Percentiles rank a stretch among this genome's conserved stretches.
phyloP scores from a whole-genome alignment of 2,329 filamentous ascomycete species.

The Trichophyton benhamiae region DNA sequence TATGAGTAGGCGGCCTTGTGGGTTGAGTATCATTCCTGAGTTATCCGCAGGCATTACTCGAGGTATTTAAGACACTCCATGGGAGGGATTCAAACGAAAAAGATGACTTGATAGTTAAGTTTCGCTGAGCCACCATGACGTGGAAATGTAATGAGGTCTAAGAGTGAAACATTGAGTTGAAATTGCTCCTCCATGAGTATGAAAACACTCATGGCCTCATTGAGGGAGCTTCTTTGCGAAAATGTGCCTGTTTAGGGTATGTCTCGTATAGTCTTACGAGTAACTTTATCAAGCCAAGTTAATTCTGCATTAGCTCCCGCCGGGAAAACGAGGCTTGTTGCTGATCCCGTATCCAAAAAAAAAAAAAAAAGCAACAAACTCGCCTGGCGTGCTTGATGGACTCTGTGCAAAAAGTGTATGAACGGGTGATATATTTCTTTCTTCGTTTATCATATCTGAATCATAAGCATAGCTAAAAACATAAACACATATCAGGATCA shows the following conservation, averaged over 20 bases:
- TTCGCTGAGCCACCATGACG: neutral
- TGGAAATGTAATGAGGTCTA: neutral
- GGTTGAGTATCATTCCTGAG: neutral
- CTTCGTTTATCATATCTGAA: neutral
- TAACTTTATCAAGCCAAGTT: neutral
- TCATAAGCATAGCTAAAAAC: conserved; percentile 3
- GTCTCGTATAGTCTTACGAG: neutral
- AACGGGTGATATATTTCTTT: neutral
- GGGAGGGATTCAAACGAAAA: neutral
- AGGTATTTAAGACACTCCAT: neutral
- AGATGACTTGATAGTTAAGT: neutral
- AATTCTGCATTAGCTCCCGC: neutral
- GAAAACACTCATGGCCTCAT: too few relatives aligned
- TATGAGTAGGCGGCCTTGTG: neutral
- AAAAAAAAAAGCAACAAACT: neutral
- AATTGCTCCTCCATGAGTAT: neutral
- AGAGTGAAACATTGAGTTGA: neutral
- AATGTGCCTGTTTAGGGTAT: neutral
- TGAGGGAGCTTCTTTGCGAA: neutral
- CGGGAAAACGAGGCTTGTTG: neutral
- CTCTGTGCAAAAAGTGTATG: neutral
- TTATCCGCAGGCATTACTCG: neutral
- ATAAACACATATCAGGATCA: neutral
- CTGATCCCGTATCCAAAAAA: neutral
- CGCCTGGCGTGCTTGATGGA: neutral